phyloP scores from a whole-genome alignment of 257 asterid genomes.

The Nemophila menziesii region DNA sequence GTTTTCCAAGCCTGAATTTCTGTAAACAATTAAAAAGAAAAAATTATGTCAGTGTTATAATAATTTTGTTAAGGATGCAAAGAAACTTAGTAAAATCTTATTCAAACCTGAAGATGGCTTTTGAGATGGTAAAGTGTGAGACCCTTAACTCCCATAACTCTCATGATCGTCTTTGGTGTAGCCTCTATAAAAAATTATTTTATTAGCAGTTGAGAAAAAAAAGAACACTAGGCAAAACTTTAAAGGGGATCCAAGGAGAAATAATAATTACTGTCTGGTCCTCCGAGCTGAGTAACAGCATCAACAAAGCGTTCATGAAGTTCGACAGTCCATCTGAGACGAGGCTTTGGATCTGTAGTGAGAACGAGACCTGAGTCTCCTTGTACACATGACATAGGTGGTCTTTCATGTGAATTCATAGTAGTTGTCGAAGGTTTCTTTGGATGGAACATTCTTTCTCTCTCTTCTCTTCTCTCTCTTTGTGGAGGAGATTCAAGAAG shows the following conservation, averaged over 20 bases:
- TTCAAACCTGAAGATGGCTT: slow-evolving; percentile 91
- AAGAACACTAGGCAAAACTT: not conserved
- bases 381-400: slow-evolving; percentile 37
- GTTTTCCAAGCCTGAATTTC: slow-evolving; percentile 98
- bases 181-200: slow-evolving; percentile 45
- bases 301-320: slow-evolving; percentile 91
- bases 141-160: slow-evolving; percentile 97
- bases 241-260: not conserved
- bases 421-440: slow-evolving; percentile 20
- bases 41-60: not conserved
- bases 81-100: not conserved
- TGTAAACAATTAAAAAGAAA: slow-evolving; percentile 14
- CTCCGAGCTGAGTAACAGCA: slow-evolving; percentile 88
- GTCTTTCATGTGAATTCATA: slow-evolving; percentile 26
- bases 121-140: slow-evolving; percentile 97
- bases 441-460: slow-evolving; percentile 25
- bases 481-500: slow-evolving; percentile 21
- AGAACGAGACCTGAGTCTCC: slow-evolving; percentile 87
- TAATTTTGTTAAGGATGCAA: not conserved
- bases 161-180: slow-evolving; percentile 94
- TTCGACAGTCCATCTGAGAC: slow-evolving; percentile 90
- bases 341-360: slow-evolving; percentile 89
- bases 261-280: slow-evolving; percentile 55
- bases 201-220: no score
- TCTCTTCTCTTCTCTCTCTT: slow-evolving; percentile 1